These are phyloP conservation scores for Dothistroma pini DNA, from an alignment of 2,329 filamentous ascomycete genomes.

Conservation along the genomic window DNA sequence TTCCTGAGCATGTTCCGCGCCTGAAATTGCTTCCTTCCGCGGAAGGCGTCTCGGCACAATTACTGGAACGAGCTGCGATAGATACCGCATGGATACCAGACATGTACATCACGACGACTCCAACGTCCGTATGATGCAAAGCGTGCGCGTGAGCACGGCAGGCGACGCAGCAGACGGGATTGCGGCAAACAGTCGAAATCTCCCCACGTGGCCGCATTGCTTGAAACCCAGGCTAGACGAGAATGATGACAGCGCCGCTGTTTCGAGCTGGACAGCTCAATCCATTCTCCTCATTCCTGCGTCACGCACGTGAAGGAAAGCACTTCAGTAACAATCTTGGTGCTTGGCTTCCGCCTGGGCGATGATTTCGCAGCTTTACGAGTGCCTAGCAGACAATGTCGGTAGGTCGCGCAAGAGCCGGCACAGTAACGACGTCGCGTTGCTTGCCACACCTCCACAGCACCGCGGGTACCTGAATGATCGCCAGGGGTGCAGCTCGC, in stretches of 20 bases:
- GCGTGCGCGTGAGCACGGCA: conserved; percentile 1
- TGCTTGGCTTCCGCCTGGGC: not conserved
- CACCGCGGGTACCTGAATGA: conserved; percentile 11
- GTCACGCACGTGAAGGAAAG: conserved; percentile 1
- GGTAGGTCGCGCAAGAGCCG: not conserved
- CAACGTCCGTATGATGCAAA: not conserved
- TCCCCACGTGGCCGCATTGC: conserved; percentile 5
- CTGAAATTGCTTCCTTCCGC: not conserved
- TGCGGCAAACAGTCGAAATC: not conserved
- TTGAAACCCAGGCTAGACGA: not conserved
- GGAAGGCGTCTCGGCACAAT: not conserved
- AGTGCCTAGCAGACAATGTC: not conserved
- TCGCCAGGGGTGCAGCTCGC: conserved; percentile 9
- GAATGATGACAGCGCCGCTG: not conserved
- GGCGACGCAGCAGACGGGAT: conserved; percentile 1
- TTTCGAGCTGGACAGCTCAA: conserved; percentile 1
- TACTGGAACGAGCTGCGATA: not conserved
- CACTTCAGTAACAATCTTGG: not conserved
- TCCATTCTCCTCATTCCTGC: conserved; percentile 7
- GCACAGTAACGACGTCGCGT: not conserved
- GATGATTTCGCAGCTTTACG: not conserved
- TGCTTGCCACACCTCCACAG: not conserved
- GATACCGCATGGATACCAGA: not conserved
- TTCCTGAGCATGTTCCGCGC: not conserved
- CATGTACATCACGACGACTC: not conserved